Conservation (phyloP, 306 rosid species). For the Quercus aquifolioides region DNA sequence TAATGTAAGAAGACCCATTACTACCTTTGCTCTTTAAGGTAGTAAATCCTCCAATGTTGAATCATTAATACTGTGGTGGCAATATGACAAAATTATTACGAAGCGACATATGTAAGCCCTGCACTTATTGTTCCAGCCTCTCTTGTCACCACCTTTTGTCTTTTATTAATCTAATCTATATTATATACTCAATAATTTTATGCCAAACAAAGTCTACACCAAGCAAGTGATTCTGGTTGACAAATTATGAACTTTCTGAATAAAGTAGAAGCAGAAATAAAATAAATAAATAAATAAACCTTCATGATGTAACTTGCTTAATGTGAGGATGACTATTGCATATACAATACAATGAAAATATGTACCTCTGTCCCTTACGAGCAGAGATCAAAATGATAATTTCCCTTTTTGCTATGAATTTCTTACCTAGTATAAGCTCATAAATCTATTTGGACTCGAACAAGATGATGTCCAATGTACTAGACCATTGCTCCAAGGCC, state of each 20-base stretch:
- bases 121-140: too few species aligned
- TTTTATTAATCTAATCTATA: too few species aligned
- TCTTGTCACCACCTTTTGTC: too few species aligned
- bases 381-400: background rate
- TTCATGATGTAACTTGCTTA: background rate
- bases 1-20: slow-evolving; percentile 98
- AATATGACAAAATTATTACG: slow-evolving; percentile 60
- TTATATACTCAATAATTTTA: too few species aligned
- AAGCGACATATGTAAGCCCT: too few species aligned
- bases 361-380: background rate
- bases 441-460: background rate
- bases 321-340: background rate
- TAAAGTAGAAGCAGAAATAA: background rate
- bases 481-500: background rate
- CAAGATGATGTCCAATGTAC: background rate
- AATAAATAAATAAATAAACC: background rate
- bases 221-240: background rate
- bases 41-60: slow-evolving; percentile 71
- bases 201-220: background rate
- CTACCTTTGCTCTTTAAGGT: slow-evolving; percentile 84
- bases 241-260: background rate
- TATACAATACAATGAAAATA: background rate
- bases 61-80: slow-evolving; percentile 76
- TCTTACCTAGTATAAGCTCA: background rate
- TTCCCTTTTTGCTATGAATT: background rate